Evolutionary conservation across 805 yeast genomes (phyloP).

Genomic region (Saccharomycopsis fibuligera): DNA sequence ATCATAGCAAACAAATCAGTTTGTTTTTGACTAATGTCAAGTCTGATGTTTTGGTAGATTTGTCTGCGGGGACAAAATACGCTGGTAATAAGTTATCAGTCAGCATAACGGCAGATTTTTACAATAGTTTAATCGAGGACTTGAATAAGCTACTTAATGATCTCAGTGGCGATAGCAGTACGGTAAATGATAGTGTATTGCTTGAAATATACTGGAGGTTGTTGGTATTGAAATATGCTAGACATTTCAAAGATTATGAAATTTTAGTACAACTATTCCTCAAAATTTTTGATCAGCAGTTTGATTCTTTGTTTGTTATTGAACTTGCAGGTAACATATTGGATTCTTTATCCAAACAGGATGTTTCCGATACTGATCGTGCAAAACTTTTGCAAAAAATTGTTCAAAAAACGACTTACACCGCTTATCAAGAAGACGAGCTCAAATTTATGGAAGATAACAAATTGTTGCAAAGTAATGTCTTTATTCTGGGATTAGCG

Average conservation of each 20-base stretch:
- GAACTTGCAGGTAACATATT: constrained; percentile 40
- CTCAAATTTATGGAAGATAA: constrained; percentile 31
- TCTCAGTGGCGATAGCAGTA: neutral
- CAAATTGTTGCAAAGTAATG: constrained; percentile 27
- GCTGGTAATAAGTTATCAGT: constrained; percentile 17
- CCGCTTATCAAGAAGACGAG: neutral
- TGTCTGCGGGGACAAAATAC: neutral
- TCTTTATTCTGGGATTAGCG: constrained; percentile 25
- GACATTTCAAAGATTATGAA: constrained; percentile 26
- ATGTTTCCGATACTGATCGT: constrained; percentile 19
- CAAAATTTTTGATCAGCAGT: constrained; percentile 20
- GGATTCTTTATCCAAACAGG: constrained; percentile 28
- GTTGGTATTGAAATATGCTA: constrained; percentile 34
- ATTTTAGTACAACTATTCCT: constrained; percentile 24
- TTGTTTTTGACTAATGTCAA: constrained; percentile 37
- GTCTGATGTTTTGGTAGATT: constrained; percentile 22
- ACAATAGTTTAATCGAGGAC: constrained; percentile 12
- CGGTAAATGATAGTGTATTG: constrained; percentile 17
- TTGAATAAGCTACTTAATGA: constrained; percentile 9
- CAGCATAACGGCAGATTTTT: constrained; percentile 22
- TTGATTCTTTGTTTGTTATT: constrained; percentile 28
- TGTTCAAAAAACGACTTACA: constrained; percentile 17
- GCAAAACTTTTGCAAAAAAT: constrained; percentile 19
- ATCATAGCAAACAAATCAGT: constrained; percentile 32
- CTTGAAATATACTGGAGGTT: constrained; percentile 48